Conservation (phyloP, 2,329 filamentous ascomycete species). For the Apiospora phragmitis region DNA sequence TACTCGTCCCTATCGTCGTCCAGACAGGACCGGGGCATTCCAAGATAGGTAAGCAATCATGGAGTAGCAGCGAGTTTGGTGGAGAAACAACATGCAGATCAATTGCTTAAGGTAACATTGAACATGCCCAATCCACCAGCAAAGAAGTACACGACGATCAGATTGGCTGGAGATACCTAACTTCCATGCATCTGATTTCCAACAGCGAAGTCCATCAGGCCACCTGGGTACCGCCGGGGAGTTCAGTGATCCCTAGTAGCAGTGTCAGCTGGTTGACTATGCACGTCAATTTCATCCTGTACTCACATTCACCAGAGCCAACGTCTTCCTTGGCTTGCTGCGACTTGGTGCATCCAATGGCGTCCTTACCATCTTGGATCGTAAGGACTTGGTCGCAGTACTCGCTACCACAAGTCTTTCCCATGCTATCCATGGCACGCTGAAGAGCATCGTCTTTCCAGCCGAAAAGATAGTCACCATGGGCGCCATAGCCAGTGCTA, state of each 20-base stretch:
- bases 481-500: slow-evolving; percentile 59
- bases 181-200: too few relatives aligned
- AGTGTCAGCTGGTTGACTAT: neutral
- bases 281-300: accelerated
- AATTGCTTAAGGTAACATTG: too few relatives aligned
- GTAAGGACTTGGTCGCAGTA: slow-evolving; percentile 45
- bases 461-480: slow-evolving; percentile 61
- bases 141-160: too few relatives aligned
- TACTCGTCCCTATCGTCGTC: too few relatives aligned
- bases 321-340: slow-evolving; percentile 50
- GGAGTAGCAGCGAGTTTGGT: too few relatives aligned
- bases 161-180: too few relatives aligned
- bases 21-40: too few relatives aligned
- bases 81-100: too few relatives aligned
- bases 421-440: slow-evolving; percentile 49
- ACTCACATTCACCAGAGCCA: slow-evolving; percentile 44
- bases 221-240: slow-evolving; percentile 1
- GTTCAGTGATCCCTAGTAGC: slow-evolving; percentile 6
- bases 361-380: slow-evolving; percentile 43
- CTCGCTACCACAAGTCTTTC: slow-evolving; percentile 44
- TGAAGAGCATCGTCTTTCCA: slow-evolving; percentile 55
- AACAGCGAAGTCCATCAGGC: neutral
- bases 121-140: too few relatives aligned
- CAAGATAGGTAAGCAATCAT: too few relatives aligned
- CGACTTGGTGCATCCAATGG: slow-evolving; percentile 46